Evolutionary conservation across 192 early-diverging fungal genomes (phyloP), one percentile per base, ranked within the genome.

Genomic region (Cladochytrium replicatum): DNA sequence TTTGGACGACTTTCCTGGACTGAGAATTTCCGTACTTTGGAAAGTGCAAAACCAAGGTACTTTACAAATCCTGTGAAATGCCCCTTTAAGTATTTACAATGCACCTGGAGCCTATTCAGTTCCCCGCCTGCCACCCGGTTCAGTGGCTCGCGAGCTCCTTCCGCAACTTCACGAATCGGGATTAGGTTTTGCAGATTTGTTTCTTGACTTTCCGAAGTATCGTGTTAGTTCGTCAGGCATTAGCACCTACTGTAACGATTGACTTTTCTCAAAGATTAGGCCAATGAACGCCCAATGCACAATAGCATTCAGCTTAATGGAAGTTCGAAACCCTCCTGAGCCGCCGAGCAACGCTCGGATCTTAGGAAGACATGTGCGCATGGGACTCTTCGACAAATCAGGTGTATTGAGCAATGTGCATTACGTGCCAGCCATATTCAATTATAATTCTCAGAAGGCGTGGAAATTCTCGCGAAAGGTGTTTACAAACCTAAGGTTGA

Each of bases 401-500:
- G 23, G 46, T 11, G 48, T 75, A 28, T 31, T 67, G 11, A 65
- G 69, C 57, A 75, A 75, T 46, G 66, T 75, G 23, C 73, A 75
- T 42, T 41, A 48, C 11, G 48, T 75, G 19, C 61, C 61, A 9
- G 73, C 66, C 2, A 49, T 41, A 22, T 32, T 52, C 6, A 23
- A 59, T 19, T 15, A 51, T 0, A 68, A 71, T 15, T 22, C 50
- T 25, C 41, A 43, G 4, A 43, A 52, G 28, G 29, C 37, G n/a
- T 75, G 72, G 72, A 29, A 44, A 25, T 75, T 75, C 46, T 61
- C 65, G 6, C 24, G 50, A 30, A 74, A 74, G 57, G 68, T 64
- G 27, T 9, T 2, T 4, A 17, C 22, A 23, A 44, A 22, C 21
- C n/a, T 21, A 1, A 31, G 15, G 7, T 21, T 7, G 21, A 43